Evolutionary conservation across 805 yeast genomes (phyloP).

Genomic region (Cyberlindnera xishuangbannaensis): DNA sequence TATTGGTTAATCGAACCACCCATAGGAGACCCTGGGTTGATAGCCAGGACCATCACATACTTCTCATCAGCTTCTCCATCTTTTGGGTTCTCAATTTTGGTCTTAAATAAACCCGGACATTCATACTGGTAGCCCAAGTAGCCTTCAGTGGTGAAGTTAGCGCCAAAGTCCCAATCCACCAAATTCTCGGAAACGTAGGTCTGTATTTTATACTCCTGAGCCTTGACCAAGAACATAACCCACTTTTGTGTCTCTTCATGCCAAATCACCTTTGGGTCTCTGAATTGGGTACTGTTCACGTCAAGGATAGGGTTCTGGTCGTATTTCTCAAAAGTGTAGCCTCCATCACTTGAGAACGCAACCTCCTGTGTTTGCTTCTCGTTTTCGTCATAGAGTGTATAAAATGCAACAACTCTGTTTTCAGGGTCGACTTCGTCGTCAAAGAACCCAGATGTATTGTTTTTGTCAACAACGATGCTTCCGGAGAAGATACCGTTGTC

Average conservation of each 20-base stretch:
- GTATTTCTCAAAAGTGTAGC: conserved; percentile 28
- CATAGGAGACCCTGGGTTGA: conserved; percentile 37
- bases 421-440: conserved; percentile 22
- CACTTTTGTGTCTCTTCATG: conserved; percentile 27
- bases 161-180: conserved; percentile 25
- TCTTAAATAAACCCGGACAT: conserved; percentile 33
- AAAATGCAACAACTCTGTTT: conserved; percentile 33
- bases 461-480: conserved; percentile 30
- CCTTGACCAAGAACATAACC: conserved; percentile 27
- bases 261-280: conserved; percentile 35
- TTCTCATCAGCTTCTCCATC: conserved; percentile 16
- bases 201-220: conserved; percentile 27
- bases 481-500: conserved; percentile 33
- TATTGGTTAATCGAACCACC: conserved; percentile 37
- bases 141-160: conserved; percentile 25
- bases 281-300: conserved; percentile 26
- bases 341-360: conserved; percentile 33
- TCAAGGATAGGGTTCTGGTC: conserved; percentile 29
- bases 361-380: conserved; percentile 28
- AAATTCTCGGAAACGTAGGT: conserved; percentile 26
- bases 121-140: conserved; percentile 35
- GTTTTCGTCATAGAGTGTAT: conserved; percentile 24
- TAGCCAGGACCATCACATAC: conserved; percentile 35
- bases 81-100: conserved; percentile 21
- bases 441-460: conserved; percentile 34